Evolutionary conservation across 495 filamentous ascomycete genomes (phyloP).

Genomic region (Penicillium crystallinum): DNA sequence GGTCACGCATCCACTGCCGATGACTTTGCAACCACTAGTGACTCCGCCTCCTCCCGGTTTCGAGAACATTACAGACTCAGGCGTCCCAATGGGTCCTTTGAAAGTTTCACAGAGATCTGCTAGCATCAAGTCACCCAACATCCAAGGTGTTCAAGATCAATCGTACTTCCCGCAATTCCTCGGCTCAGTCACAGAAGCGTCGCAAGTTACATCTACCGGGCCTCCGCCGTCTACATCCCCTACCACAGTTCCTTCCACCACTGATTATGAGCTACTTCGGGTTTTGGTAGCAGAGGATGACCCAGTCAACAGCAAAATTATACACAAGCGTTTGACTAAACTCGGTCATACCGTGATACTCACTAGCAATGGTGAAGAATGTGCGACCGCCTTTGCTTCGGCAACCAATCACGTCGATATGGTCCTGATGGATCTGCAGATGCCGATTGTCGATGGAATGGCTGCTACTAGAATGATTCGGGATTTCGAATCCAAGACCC

Average conservation of each 20-base stretch:
- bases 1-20: slow-evolving; percentile 19
- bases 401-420: slow-evolving; percentile 63
- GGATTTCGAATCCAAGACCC: slow-evolving; percentile 48
- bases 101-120: slow-evolving; percentile 34
- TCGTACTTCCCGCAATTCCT: slow-evolving; percentile 20
- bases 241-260: slow-evolving; percentile 2
- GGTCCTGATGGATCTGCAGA: slow-evolving; percentile 92
- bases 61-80: slow-evolving; percentile 35
- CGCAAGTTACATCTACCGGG: not conserved
- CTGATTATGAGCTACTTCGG: slow-evolving; percentile 37
- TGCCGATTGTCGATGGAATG: slow-evolving; percentile 90
- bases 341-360: slow-evolving; percentile 66
- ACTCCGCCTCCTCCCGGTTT: slow-evolving; percentile 28
- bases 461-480: slow-evolving; percentile 81
- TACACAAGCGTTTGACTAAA: slow-evolving; percentile 79
- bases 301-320: slow-evolving; percentile 83
- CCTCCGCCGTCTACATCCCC: not conserved
- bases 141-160: slow-evolving; percentile 4
- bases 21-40: slow-evolving; percentile 13
- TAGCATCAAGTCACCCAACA: not conserved
- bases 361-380: slow-evolving; percentile 84
- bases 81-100: slow-evolving; percentile 37
- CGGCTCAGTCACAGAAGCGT: not conserved
- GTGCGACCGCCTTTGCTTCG: slow-evolving; percentile 62
- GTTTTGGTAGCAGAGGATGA: slow-evolving; percentile 90